Evolutionary conservation across 257 asterid species (phyloP), one percentile per base, ranked within the genome.

Genomic region (Solanum tarapatanum): DNA sequence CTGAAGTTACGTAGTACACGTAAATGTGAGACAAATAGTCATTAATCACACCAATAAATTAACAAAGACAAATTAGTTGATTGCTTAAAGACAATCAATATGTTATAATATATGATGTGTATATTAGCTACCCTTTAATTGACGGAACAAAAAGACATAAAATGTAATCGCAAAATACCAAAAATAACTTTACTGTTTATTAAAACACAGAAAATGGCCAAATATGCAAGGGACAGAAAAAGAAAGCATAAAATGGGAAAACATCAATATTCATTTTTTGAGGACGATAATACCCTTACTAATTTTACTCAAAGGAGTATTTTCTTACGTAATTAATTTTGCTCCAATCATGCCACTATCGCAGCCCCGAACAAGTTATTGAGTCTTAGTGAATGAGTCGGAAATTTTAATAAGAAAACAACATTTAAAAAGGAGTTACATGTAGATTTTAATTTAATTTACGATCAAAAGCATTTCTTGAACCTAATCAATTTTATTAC

Each of bases 131-230:
- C 68, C 79, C 89, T 88, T 85, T 86, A 55, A 24, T 79, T 70
- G 24, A 69, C 83, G 51, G 58, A 92, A 91, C 89, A 91, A 92
- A 92, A 89, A 36, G 88, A 60, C 80, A 79, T 58, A 79, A 89
- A 86, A 89, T 91, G 88, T 86, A 88, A 91, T 89, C 88, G 73
- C 86, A 84, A 37, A 93, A 91, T 82, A 87, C 89, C 88, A 84
- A 92, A 89, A 87, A 87, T 60, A 48, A 39, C 89, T 87, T 84
- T 80, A 74, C 43, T 69, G 39, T 69, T 83, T 88, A 88, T 83
- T 88, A 86, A 55, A 55, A 84, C 89, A 32, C 74, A 35, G 32
- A 86, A 80, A 35, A 84, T 45, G 93, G 88, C 92, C 83, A 73
- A 19, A 86, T 48, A 80, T 88, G 86, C 90, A 88, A 62, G 51